Percentiles rank a stretch among this genome's conserved stretches.
These are phyloP conservation scores for Neofusicoccum laricinum DNA, from an alignment of 2,329 filamentous ascomycete species.

Conservation along the genomic window DNA sequence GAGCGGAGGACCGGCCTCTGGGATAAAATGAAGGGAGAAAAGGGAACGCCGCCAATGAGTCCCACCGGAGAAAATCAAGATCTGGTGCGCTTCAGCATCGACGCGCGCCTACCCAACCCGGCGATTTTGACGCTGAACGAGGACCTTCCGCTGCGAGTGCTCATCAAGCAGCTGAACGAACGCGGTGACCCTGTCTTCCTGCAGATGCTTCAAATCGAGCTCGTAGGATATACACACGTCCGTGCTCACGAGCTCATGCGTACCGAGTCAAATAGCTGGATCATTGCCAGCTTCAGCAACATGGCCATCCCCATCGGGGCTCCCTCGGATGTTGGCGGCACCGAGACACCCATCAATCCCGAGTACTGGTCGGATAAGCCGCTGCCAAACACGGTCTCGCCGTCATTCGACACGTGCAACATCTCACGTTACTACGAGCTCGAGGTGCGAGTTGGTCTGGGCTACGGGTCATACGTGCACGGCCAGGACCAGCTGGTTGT, in stretches of 20 bases:
- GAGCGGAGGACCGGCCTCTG: conserved; percentile 59
- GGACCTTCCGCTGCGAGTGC: conserved; percentile 73
- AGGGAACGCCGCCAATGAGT: not conserved
- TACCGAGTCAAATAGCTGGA: conserved; percentile 70
- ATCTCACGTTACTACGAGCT: conserved; percentile 78
- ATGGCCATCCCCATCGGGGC: conserved; percentile 69
- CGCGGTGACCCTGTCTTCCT: conserved; percentile 70
- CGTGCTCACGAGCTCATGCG: conserved; percentile 72
- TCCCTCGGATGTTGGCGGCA: conserved; percentile 55
- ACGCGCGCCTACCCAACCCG: conserved; percentile 82
- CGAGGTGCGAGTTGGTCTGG: conserved; percentile 75
- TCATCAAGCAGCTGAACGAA: conserved; percentile 72
- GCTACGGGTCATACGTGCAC: conserved; percentile 62
- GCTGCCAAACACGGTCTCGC: conserved; percentile 82
- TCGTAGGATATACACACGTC: conserved; percentile 77
- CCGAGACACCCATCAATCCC: conserved; percentile 67
- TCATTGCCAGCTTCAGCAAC: conserved; percentile 69
- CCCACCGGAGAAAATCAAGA: conserved; percentile 20
- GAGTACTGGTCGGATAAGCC: conserved; percentile 68
- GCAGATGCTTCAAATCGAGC: conserved; percentile 74
- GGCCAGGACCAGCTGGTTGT: conserved; percentile 69
- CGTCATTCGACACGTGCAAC: conserved; percentile 87
- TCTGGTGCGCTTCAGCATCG: conserved; percentile 64
- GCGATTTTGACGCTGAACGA: conserved; percentile 87
- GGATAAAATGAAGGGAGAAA: conserved; percentile 34